These are phyloP conservation scores for Begonia peltatifolia DNA, from an alignment of 306 rosid genomes.

Conservation along the genomic window DNA sequence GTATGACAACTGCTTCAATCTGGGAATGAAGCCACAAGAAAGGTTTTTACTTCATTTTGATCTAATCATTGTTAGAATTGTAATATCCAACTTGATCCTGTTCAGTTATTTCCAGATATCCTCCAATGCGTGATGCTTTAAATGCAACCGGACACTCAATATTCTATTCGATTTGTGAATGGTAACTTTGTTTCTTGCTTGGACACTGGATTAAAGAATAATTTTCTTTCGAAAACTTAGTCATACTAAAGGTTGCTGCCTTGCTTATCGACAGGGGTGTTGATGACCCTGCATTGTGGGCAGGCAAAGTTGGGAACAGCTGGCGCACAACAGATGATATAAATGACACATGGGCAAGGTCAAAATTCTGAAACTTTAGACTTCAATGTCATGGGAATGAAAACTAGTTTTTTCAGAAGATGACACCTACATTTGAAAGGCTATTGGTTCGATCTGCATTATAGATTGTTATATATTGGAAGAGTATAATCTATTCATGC, in stretches of 20 bases:
- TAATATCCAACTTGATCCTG: constrained; percentile 15
- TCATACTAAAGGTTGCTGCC: too few species aligned
- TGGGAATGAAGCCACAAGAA: constrained; percentile 60
- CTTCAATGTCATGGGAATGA: too few species aligned
- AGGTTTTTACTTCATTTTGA: constrained; percentile 38
- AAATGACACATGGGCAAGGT: constrained; percentile 95
- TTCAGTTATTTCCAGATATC: constrained; percentile 49
- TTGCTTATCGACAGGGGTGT: constrained; percentile 46
- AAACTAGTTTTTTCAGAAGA: too few species aligned
- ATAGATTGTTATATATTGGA: too few species aligned
- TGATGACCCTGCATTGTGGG: constrained; percentile 95
- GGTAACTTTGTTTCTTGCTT: constrained; percentile 33
- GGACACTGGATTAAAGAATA: too few species aligned
- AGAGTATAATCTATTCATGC: too few species aligned
- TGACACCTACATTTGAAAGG: too few species aligned
- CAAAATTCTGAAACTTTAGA: constrained; percentile 15
- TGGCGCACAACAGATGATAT: constrained; percentile 98
- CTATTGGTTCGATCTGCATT: too few species aligned
- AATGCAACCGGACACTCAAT: constrained; percentile 46
- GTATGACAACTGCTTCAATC: constrained; percentile 89
- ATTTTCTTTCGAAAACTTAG: too few species aligned
- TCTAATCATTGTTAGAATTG: constrained; percentile 2
- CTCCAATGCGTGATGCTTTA: constrained; percentile 94
- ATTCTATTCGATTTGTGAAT: constrained; percentile 80
- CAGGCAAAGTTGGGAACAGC: constrained; percentile 79